Base-by-base conservation (phyloP, 805 yeast genomes). In the Candida cerambycidarum region DNA sequence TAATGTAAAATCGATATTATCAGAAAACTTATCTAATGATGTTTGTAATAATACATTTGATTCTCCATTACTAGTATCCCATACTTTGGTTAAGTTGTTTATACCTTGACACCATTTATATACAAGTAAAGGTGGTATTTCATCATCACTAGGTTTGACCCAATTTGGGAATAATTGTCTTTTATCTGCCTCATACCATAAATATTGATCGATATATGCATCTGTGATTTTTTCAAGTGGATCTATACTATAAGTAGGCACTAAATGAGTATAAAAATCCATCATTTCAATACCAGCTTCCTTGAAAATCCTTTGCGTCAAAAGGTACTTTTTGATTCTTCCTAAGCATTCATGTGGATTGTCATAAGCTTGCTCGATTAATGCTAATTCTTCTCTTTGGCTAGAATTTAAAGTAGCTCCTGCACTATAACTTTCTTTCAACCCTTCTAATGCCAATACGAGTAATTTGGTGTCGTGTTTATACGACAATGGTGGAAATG, bases 361-460 rank as follows among this genome's bases (percentile, higher is more conserved):
- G 56, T 93, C 99, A 59, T 89, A 93, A 0, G 98, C 98, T 56
- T 89, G 95, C 57, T 93, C 99, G 36, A 93, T 89, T 47, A 92
- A 69, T 0, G 97, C 93, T 46, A 93, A 67, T 55, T 93, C 99
- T 62, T 92, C 97, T 50, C 97, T 75, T 61, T 93, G 96, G 7
- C 83, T 71, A 5, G 95, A 83, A 54, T 89, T 92, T 50, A 93
- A 67, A 44, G 96, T 70, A 1, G 89, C 84, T 39, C 80, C 80
- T 9, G 75, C 71, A 39, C 61, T 67, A 56, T 83, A 90, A 4
- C 82, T 76, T 47, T 88, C 96, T 54, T 92, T 89, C 60, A 93
- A 67, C 44, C 82, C 81, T 58, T 93, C 99, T 33, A 93, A 70
- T 0, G 99, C 99, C 30, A 93, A 71, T 3, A 89, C 89, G 43